These are phyloP conservation scores for Solanum dulcamara DNA, from an alignment of 257 asterid genomes.

Conservation along the genomic window DNA sequence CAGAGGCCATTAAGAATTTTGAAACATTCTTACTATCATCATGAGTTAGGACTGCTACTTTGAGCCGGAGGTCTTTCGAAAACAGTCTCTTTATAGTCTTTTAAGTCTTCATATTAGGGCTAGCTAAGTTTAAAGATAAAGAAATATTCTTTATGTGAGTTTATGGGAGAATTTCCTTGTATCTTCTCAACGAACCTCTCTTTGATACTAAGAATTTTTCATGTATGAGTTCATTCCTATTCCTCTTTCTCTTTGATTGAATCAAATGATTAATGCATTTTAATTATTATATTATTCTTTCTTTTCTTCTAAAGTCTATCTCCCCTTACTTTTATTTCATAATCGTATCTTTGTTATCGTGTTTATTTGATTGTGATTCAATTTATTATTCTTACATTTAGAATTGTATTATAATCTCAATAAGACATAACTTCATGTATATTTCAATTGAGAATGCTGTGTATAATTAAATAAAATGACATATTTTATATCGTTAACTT, in stretches of 20 bases:
- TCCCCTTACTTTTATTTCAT: neutral
- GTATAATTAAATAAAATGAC: neutral
- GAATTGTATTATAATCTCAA: neutral
- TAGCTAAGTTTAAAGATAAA: too few relatives aligned
- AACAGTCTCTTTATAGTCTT: too few relatives aligned
- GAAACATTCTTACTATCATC: too few relatives aligned
- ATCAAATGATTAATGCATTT: neutral
- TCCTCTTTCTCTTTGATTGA: neutral
- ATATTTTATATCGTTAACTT: neutral
- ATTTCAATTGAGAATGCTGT: neutral
- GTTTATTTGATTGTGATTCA: neutral
- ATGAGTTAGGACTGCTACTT: too few relatives aligned
- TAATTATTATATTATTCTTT: too few relatives aligned
- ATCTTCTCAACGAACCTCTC: neutral
- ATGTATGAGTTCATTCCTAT: too few relatives aligned
- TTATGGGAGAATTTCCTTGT: neutral
- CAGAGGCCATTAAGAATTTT: too few relatives aligned
- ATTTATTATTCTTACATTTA: neutral
- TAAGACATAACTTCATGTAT: neutral
- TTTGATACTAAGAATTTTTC: neutral
- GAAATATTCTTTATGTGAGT: neutral
- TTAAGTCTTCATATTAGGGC: neutral
- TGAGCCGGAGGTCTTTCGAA: too few relatives aligned
- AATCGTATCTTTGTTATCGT: neutral
- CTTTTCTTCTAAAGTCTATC: neutral